phyloP scores from a whole-genome alignment of 345 rosid species.

The Syzygium aqueum region DNA sequence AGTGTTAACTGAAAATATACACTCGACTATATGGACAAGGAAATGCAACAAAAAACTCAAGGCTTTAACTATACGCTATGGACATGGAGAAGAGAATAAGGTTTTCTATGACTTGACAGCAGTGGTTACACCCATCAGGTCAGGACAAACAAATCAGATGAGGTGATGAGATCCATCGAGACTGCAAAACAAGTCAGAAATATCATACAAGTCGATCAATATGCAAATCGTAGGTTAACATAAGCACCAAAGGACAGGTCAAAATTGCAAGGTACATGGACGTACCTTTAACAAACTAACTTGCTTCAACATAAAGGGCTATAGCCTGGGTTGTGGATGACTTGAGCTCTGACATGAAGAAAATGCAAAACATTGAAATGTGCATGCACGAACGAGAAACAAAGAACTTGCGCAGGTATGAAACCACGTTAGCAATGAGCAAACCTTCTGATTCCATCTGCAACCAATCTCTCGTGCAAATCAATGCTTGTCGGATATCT shows the following conservation, averaged over 20 bases:
- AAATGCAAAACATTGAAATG: neutral
- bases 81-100: neutral
- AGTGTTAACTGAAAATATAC: neutral
- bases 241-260: neutral
- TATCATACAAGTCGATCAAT: neutral
- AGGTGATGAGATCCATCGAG: neutral
- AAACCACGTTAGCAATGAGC: neutral
- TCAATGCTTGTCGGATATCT: conserved; percentile 68
- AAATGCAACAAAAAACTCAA: neutral
- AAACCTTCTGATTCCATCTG: conserved; percentile 49
- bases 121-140: neutral
- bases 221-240: neutral
- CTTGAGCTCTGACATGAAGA: conserved; percentile 1
- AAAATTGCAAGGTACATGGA: neutral
- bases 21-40: neutral
- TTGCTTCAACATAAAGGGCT: neutral
- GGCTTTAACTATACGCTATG: neutral
- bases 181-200: neutral
- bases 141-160: neutral
- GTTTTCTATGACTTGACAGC: neutral
- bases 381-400: neutral
- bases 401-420: neutral
- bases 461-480: conserved; percentile 84
- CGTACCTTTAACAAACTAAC: neutral
- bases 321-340: neutral